phyloP scores from a whole-genome alignment of 2,329 filamentous ascomycete genomes.

The Fusarium fujikuroi region DNA sequence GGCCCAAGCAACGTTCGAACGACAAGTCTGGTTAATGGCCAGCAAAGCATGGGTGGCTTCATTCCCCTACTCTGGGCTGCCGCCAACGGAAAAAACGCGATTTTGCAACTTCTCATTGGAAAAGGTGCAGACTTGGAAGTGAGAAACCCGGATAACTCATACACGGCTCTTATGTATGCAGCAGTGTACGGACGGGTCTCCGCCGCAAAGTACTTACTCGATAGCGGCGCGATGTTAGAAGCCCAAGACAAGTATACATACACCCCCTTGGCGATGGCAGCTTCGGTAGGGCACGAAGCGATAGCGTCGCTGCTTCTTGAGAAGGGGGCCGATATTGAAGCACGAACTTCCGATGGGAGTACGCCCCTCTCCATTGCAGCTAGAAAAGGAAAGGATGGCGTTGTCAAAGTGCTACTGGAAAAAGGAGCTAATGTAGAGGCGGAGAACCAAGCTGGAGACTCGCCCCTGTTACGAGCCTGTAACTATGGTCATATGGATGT shows the following conservation, averaged over 20 bases:
- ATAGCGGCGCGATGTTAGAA: not conserved
- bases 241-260: accelerated
- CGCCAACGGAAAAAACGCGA: not conserved
- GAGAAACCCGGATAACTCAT: accelerated
- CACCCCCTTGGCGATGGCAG: not conserved
- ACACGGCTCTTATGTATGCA: not conserved
- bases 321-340: not conserved
- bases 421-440: not conserved
- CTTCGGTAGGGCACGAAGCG: not conserved
- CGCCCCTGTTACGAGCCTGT: not conserved
- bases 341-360: not conserved
- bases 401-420: not conserved
- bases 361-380: not conserved
- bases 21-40: not conserved
- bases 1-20: accelerated
- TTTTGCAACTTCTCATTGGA: not conserved
- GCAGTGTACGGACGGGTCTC: not conserved
- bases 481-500: not conserved
- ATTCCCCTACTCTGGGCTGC: not conserved
- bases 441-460: not conserved
- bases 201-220: not conserved
- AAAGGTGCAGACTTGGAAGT: not conserved
- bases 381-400: accelerated
- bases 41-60: not conserved
- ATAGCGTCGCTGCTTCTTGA: not conserved